Evolutionary conservation across 257 asterid genomes (phyloP), one percentile per base, ranked within the genome.

Genomic region (Ballota nigra): DNA sequence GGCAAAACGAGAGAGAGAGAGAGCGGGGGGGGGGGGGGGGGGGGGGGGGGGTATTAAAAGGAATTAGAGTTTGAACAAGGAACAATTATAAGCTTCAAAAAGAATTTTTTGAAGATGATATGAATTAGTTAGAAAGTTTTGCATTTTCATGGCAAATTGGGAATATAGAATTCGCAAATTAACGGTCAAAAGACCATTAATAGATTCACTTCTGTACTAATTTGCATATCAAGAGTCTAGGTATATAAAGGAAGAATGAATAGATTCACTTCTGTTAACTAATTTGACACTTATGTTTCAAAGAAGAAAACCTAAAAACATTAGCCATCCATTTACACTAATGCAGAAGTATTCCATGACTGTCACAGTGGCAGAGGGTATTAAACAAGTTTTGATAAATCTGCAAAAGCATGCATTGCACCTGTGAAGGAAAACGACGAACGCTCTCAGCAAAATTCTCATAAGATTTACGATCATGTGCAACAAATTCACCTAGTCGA

Each of bases 341-440:
- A 60, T 9, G 20, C n/a, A 2, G 26, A 38, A 41, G 57, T 28
- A 41, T 51, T 31, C 45, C 60, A 67, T 36, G 63, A 57, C 15
- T 33, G 23, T 63, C 9, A 55, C 1, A 38, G 13, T 24, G 68
- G 5, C 59, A 49, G n/a, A 20, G 45, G 31, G 70, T 36, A 74
- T 49, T 69, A 66, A 52, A 51, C 28, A 38, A 13, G 58, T 20
- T 61, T 33, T 26, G 22, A 45, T 24, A 51, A 28, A 34, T 45
- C 2, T 24, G 16, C 66, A 63, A 58, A 57, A 33, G n/a, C 61
- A 47, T 60, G 73, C 51, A 66, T 33, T 60, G 6, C 81, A 89
- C 98, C 98, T 94, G 98, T 19, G 86, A 62, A 29, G 98, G 98
- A 63, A 94, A 94, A 24, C 90, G 92, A 24, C 97, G 97, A 70